phyloP scores from a whole-genome alignment of 2,329 filamentous ascomycete genomes.

The Scedosporium apiospermum region DNA sequence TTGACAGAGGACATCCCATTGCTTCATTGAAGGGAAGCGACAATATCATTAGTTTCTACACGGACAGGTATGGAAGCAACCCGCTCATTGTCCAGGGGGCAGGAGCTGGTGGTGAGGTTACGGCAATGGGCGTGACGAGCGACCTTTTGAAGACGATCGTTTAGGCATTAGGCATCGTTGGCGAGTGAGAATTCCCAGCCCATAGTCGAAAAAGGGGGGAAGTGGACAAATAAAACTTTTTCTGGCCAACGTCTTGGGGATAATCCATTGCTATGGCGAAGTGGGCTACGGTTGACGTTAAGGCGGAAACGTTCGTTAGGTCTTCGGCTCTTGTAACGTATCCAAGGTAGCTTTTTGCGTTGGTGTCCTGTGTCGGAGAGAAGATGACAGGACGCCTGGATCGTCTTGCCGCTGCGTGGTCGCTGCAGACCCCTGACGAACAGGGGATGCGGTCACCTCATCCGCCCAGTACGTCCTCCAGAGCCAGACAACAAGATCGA shows the following conservation, averaged over 20 bases:
- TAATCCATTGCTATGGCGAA: background rate
- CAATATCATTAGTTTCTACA: slow-evolving; percentile 99
- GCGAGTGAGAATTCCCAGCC: background rate
- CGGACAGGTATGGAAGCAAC: slow-evolving; percentile 82
- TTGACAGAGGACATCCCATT: slow-evolving; percentile 81
- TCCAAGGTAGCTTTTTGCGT: background rate
- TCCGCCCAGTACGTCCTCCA: slow-evolving; percentile 30
- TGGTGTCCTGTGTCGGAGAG: background rate
- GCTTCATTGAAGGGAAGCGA: slow-evolving; percentile 93
- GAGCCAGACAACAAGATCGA: slow-evolving; percentile 44
- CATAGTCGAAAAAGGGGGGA: background rate
- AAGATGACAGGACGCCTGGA: background rate
- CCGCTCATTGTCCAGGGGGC: slow-evolving; percentile 92
- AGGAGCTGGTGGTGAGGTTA: slow-evolving; percentile 89
- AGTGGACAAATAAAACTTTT: background rate
- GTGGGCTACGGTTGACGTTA: too few species aligned
- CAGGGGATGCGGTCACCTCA: slow-evolving; percentile 11
- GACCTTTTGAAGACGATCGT: slow-evolving; percentile 85
- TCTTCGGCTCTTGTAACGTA: background rate
- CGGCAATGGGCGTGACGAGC: slow-evolving; percentile 93
- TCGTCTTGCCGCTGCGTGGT: background rate
- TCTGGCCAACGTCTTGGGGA: background rate
- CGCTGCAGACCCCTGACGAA: background rate
- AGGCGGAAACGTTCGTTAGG: background rate
- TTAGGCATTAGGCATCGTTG: slow-evolving; percentile 42